Conservation (phyloP, 352 stramenopile genomes). For the Globisporangium echinulatum region DNA sequence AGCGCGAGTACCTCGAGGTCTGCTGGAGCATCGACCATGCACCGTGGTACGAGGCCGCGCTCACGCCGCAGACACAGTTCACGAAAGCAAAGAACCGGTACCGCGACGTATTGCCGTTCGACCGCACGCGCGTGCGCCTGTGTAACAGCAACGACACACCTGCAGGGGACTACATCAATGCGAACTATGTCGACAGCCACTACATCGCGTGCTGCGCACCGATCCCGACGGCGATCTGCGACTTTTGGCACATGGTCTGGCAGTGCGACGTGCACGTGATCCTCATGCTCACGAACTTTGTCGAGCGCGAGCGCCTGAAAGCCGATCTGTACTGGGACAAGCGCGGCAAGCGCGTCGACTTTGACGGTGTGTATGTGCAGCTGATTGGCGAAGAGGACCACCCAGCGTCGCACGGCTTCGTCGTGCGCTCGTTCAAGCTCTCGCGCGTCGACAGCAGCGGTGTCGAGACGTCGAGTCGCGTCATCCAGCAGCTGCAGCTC, state of each 20-base stretch:
- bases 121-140: conserved; percentile 62
- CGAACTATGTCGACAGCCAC: conserved; percentile 46
- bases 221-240: conserved; percentile 45
- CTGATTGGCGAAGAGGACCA: conserved; percentile 36
- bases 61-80: conserved; percentile 58
- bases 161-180: conserved; percentile 70
- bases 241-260: conserved; percentile 86
- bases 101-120: conserved; percentile 66
- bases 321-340: conserved; percentile 73
- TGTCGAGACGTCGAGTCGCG: conserved; percentile 19
- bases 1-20: conserved; percentile 61
- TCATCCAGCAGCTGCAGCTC: conserved; percentile 69
- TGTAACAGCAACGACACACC: conserved; percentile 6
- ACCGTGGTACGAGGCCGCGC: conserved; percentile 39
- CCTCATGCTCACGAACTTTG: conserved; percentile 87
- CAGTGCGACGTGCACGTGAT: conserved; percentile 68
- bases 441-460: conserved; percentile 23
- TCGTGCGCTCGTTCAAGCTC: conserved; percentile 48
- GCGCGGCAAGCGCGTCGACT: conserved; percentile 33
- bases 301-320: conserved; percentile 65
- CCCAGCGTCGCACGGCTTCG: conserved; percentile 26
- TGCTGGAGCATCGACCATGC: conserved; percentile 52
- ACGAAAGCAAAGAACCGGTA: conserved; percentile 78
- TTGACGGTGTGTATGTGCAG: conserved; percentile 44
- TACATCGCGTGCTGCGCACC: conserved; percentile 80